A percentile compares a stretch with the other conserved stretches of the same genome.
phyloP scores from a whole-genome alignment of 352 stramenopile species.

The Poterioochromonas sp. region DNA sequence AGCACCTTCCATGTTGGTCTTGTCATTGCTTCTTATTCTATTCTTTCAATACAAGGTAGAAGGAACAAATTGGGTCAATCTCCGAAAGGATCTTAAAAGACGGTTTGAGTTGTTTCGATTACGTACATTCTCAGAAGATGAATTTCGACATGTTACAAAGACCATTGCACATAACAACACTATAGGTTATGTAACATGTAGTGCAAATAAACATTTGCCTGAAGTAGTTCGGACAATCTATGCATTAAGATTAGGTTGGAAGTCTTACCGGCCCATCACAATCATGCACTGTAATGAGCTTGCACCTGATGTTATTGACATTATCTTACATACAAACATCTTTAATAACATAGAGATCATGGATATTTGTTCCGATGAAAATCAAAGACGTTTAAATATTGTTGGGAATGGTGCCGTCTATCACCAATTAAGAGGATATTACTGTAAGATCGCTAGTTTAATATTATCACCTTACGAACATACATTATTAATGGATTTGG shows the following conservation, averaged over 20 bases:
- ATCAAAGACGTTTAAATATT: too few species aligned
- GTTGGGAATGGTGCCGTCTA: background rate
- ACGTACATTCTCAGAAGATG: too few species aligned
- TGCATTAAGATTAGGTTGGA: background rate
- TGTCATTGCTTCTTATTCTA: too few species aligned
- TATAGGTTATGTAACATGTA: constrained; percentile 4
- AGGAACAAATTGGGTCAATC: too few species aligned
- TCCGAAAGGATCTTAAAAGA: too few species aligned
- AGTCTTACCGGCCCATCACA: background rate
- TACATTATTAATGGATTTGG: constrained; percentile 15
- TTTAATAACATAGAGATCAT: background rate
- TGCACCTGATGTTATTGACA: background rate
- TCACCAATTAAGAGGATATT: constrained; percentile 5
- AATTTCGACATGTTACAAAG: too few species aligned
- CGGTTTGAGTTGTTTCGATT: too few species aligned
- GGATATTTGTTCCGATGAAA: background rate
- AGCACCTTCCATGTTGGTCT: too few species aligned
- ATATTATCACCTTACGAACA: background rate
- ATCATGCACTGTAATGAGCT: constrained; percentile 14
- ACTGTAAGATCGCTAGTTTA: constrained; percentile 18
- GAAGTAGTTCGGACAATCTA: background rate
- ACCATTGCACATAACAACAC: too few species aligned
- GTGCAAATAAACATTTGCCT: background rate
- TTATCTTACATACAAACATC: background rate
- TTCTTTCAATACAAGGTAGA: too few species aligned